Evolutionary conservation across 164 flowering plant species (phyloP).

Genomic region (Sextonia rubra): DNA sequence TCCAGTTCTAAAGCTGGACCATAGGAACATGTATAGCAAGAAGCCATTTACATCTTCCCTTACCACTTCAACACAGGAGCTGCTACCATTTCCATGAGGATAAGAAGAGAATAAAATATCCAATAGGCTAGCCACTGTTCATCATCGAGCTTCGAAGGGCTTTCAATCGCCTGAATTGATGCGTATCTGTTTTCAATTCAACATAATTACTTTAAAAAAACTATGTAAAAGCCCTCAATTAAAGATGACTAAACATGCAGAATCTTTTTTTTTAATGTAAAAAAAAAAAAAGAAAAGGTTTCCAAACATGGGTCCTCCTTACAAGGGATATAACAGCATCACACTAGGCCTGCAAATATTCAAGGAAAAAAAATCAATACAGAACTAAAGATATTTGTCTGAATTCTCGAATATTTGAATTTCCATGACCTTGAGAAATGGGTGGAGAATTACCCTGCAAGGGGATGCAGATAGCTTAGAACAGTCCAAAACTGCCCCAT

Average conservation of each 20-base stretch:
- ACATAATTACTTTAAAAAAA: neutral
- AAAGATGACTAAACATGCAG: neutral
- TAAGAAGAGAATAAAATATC: constrained; percentile 88
- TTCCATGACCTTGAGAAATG: neutral
- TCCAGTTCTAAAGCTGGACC: no score
- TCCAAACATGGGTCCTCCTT: constrained; percentile 21
- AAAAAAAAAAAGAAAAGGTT: no score
- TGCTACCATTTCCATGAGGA: constrained; percentile 73
- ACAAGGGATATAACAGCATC: constrained; percentile 88
- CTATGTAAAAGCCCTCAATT: neutral
- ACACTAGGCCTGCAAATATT: constrained; percentile 57
- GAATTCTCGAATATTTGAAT: neutral
- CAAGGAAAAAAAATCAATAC: neutral
- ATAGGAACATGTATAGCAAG: no score
- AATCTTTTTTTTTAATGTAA: no score
- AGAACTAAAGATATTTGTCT: neutral
- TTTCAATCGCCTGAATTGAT: constrained; percentile 83
- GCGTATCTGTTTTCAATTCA: constrained; percentile 54
- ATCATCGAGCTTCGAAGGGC: constrained; percentile 74
- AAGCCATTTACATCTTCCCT: neutral
- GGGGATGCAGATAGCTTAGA: constrained; percentile 44
- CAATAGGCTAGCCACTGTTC: constrained; percentile 99
- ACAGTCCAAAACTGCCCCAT: constrained; percentile 65
- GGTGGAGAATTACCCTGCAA: constrained; percentile 51
- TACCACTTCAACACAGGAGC: constrained; percentile 70